A percentile compares a stretch with the other conserved stretches of the same genome.
Conservation (phyloP, 2,329 filamentous ascomycete genomes). For the Drechmeria coniospora region DNA sequence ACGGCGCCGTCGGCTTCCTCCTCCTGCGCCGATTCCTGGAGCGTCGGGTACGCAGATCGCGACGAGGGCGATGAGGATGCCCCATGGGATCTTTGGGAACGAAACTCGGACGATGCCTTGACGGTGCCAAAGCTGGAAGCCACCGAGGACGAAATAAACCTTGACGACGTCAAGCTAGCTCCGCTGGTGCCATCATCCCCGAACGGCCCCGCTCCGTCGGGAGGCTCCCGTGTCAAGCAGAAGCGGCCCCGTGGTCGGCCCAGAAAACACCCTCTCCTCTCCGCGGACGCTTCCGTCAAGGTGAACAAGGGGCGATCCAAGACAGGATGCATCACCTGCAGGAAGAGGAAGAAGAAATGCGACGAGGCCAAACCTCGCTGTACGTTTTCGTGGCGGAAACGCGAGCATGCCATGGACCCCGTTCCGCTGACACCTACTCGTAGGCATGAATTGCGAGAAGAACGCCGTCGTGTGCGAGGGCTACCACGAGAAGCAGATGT, state of each 20-base stretch:
- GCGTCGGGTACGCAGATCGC: constrained; percentile 22
- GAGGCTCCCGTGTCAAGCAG: constrained; percentile 21
- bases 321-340: constrained; percentile 52
- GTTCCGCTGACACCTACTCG: constrained; percentile 9
- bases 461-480: constrained; percentile 86
- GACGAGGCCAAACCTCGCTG: constrained; percentile 53
- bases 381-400: constrained; percentile 23
- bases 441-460: constrained; percentile 80
- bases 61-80: constrained; percentile 24
- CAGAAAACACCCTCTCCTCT: constrained; percentile 59
- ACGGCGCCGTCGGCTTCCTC: constrained; percentile 31
- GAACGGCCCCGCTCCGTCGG: constrained; percentile 6
- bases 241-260: constrained; percentile 66
- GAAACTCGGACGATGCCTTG: constrained; percentile 27
- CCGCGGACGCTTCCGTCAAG: constrained; percentile 45
- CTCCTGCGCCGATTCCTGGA: constrained; percentile 30
- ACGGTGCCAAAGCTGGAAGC: constrained; percentile 41
- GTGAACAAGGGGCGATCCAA: constrained; percentile 62
- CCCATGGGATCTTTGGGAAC: constrained; percentile 37
- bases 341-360: constrained; percentile 58
- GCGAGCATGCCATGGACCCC: no score
- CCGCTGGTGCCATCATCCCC: constrained; percentile 9
- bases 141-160: constrained; percentile 37
- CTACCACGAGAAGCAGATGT: constrained; percentile 73
- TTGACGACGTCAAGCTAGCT: constrained; percentile 34